phyloP scores from a whole-genome alignment of 805 yeast species.

The Candida gorgasii region DNA sequence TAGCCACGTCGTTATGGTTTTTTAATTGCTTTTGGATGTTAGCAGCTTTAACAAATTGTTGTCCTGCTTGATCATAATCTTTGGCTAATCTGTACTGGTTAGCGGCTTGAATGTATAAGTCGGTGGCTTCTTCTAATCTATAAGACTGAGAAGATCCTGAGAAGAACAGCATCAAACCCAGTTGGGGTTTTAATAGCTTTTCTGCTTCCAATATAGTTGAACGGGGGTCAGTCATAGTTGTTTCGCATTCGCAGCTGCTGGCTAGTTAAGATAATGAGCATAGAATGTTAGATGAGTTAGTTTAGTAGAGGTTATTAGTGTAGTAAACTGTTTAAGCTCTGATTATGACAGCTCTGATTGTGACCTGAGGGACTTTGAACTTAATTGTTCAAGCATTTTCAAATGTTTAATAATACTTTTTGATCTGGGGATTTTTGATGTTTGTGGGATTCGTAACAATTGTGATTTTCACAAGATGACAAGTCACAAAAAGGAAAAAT shows the following conservation, averaged over 20 bases:
- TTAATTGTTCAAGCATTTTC: no score
- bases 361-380: no score
- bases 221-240: slow-evolving; percentile 44
- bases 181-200: slow-evolving; percentile 53
- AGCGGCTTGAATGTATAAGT: slow-evolving; percentile 90
- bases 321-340: no score
- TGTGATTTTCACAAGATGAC: no score
- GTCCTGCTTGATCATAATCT: slow-evolving; percentile 74
- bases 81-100: slow-evolving; percentile 78
- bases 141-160: slow-evolving; percentile 64
- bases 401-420: no score
- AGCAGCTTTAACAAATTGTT: slow-evolving; percentile 84
- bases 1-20: slow-evolving; percentile 88
- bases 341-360: no score
- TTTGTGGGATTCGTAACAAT: no score
- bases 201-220: slow-evolving; percentile 46
- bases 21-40: slow-evolving; percentile 71
- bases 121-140: slow-evolving; percentile 89
- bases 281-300: no score
- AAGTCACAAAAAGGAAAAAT: no score
- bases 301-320: no score
- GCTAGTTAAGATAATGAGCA: background rate
- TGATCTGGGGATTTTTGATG: no score
- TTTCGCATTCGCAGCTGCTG: background rate
- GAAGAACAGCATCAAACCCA: slow-evolving; percentile 65